Base-by-base conservation (phyloP, 2,329 filamentous ascomycete genomes). In the Fusarium foetens region DNA sequence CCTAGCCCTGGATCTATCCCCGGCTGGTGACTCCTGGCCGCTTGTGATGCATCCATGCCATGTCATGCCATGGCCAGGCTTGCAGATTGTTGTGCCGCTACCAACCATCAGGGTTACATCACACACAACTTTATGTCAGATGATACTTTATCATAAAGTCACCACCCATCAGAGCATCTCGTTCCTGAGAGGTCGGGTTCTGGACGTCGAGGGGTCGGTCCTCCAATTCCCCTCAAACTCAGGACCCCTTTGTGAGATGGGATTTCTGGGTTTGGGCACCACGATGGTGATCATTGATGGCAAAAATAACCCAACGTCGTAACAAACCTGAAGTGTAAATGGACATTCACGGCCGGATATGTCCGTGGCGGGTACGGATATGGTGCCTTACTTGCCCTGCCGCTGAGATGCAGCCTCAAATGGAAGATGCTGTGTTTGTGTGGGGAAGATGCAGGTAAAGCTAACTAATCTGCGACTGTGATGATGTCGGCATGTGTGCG, bases 141-240 rank as follows among this genome's bases (percentile, higher is more conserved):
- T 23, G 52, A 58, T 76, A 75, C 74, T 45, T 76, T n/a, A 14
- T 19, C 17, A 13, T 13, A 11, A 45, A 33, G 65, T 76, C 60
- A 29, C 64, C 52, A 63, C 27, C 55, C 66, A 75, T 72, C 66
- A 71, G 31, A 39, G 31, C 38, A 39, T 52, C 31, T 29, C 39
- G 57, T 62, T 68, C 70, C 63, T 61, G 45, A 52, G 42, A 63
- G 38, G 49, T 46, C 71, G 59, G 64, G 49, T 65, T 74, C 64
- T 61, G 60, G 67, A 66, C 63, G 62, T 68, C 66, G 62, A 75
- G 65, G 68, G 59, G 68, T 43, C 59, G 71, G 68, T 73, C 74
- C 74, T 76, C 72, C 48, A 76, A 76, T 75, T 72, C 68, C 71
- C 74, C 74, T 73, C 73, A 76, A 76, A 76, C 69, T 72, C 60